Evolutionary conservation across 2,329 filamentous ascomycete genomes (phyloP).

Genomic region (Fusarium vanettenii): DNA sequence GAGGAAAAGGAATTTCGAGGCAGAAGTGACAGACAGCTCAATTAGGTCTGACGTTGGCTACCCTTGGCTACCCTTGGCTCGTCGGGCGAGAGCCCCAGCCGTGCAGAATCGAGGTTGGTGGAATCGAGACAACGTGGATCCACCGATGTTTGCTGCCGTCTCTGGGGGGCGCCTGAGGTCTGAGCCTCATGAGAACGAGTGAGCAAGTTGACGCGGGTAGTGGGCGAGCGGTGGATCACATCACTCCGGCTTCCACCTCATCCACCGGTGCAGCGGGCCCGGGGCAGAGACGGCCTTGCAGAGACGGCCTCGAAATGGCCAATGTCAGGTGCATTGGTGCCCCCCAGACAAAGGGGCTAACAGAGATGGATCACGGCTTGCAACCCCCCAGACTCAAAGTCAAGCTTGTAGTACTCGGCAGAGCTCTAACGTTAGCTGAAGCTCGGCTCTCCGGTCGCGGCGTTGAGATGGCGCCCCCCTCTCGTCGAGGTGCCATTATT

Average conservation of each 20-base stretch:
- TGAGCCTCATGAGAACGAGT: constrained; percentile 21
- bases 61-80: constrained; percentile 1
- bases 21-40: not conserved
- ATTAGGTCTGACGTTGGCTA: not conserved
- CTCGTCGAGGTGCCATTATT: constrained; percentile 15
- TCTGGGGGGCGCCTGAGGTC: constrained; percentile 20
- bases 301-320: not conserved
- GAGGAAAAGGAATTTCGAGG: not conserved
- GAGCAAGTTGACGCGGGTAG: not conserved
- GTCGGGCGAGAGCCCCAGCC: constrained; percentile 4
- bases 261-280: not conserved
- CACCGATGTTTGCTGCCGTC: constrained; percentile 26
- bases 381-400: constrained; percentile 6
- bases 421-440: not conserved
- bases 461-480: constrained; percentile 12
- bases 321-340: constrained; percentile 6
- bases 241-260: not conserved
- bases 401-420: not conserved
- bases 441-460: not conserved
- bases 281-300: not conserved
- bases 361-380: constrained; percentile 4
- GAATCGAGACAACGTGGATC: constrained; percentile 25
- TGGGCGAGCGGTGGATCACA: constrained; percentile 14
- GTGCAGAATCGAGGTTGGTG: constrained; percentile 8
- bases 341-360: constrained; percentile 13